Evolutionary conservation across 345 rosid genomes (phyloP).

Genomic region (Clausena lansium): DNA sequence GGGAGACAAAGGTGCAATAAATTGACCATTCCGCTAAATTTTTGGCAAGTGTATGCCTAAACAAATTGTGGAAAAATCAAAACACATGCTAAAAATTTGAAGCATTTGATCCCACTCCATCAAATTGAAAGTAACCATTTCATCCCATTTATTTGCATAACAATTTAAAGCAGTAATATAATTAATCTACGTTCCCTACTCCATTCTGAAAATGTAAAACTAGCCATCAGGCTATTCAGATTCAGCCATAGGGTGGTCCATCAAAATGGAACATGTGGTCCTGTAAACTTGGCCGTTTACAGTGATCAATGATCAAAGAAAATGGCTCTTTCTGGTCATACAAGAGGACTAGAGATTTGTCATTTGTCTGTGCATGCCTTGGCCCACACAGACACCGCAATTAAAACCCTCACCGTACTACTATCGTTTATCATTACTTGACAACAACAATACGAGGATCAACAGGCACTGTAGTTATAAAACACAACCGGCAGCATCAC

Average conservation of each 20-base stretch:
- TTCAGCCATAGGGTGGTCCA: neutral
- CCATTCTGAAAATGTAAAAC: neutral
- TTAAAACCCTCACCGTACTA: neutral
- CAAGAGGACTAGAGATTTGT: neutral
- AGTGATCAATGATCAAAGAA: neutral
- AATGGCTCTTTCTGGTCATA: neutral
- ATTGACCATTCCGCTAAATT: too few species aligned
- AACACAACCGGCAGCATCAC: neutral
- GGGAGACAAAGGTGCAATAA: too few species aligned
- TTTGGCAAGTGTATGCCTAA: neutral
- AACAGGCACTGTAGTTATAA: neutral
- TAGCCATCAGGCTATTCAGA: neutral
- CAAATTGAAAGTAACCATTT: too few species aligned
- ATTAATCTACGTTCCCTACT: neutral
- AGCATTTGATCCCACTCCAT: too few species aligned
- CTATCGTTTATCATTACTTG: neutral
- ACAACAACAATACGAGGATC: constrained; percentile 29
- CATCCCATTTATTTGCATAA: neutral
- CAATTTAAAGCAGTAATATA: too few species aligned
- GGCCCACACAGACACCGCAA: neutral
- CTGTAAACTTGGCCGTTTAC: neutral
- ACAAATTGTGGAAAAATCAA: neutral
- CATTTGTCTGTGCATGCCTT: neutral
- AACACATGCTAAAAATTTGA: neutral
- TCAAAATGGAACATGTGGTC: neutral